Evolutionary conservation across 352 stramenopile genomes (phyloP).

Genomic region (Globisporangium cylindrosporum): DNA sequence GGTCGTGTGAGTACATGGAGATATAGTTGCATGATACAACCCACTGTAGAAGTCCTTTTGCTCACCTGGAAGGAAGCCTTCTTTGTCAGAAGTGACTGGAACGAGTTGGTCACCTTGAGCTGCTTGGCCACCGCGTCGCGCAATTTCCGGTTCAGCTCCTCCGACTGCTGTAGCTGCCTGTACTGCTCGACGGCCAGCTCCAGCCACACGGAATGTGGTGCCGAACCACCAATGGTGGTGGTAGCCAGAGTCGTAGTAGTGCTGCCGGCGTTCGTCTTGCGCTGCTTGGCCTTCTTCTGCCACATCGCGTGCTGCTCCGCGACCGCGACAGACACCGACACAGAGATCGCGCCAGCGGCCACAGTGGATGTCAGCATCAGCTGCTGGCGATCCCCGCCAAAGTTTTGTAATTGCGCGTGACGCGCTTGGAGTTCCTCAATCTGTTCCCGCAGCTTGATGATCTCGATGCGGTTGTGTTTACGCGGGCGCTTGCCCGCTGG

Average conservation of each 20-base stretch:
- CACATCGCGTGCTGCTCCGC: background rate
- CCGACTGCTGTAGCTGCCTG: conserved; percentile 31
- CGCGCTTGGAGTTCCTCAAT: conserved; percentile 10
- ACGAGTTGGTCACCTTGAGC: conserved; percentile 36
- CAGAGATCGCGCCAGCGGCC: background rate
- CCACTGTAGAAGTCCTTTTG: background rate
- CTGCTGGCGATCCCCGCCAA: background rate
- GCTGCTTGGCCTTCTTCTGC: background rate
- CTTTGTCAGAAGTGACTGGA: conserved; percentile 42
- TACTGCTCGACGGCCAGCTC: conserved; percentile 43
- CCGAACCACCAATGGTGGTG: background rate
- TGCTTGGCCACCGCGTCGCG: conserved; percentile 37
- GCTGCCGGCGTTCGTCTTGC: background rate
- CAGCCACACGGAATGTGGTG: conserved; percentile 31
- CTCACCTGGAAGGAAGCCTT: background rate
- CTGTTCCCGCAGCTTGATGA: conserved; percentile 15
- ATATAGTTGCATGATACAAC: no score
- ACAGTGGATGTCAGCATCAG: background rate
- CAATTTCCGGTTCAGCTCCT: conserved; percentile 39
- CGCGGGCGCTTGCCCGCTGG: conserved; percentile 7
- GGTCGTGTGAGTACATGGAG: background rate
- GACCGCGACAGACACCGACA: conserved; percentile 1
- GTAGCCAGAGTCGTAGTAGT: background rate
- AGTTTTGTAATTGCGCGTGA: background rate
- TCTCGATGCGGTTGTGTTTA: conserved; percentile 18